Evolutionary conservation across 1,139 yeast genomes (phyloP).

Genomic region (Hyphopichia khmerensis): DNA sequence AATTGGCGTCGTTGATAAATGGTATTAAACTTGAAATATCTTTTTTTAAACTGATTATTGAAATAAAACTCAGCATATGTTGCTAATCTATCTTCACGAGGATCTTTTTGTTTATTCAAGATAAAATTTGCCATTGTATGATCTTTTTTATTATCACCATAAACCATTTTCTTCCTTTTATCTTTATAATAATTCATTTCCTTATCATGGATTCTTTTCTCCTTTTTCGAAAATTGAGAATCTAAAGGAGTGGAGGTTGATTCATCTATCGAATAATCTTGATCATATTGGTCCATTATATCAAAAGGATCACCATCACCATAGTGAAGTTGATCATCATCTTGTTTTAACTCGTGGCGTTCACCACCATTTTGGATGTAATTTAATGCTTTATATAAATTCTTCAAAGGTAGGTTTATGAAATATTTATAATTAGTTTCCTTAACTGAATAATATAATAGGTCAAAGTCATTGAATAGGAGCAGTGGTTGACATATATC

Average conservation of each 20-base stretch:
- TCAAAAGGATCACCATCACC: constrained; percentile 34
- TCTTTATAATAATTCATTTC: not conserved
- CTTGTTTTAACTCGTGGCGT: constrained; percentile 15
- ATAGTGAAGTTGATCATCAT: constrained; percentile 15
- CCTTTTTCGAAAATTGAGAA: not conserved
- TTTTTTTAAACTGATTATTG: constrained; percentile 30
- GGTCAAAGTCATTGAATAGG: constrained; percentile 43
- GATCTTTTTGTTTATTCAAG: not conserved
- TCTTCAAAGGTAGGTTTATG: constrained; percentile 44
- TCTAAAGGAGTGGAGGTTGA: not conserved
- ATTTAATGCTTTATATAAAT: constrained; percentile 41
- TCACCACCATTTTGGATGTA: constrained; percentile 32
- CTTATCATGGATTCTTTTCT: not conserved
- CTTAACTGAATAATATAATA: constrained; percentile 40
- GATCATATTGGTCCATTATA: constrained; percentile 25
- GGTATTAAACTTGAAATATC: constrained; percentile 48
- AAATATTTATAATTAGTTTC: constrained; percentile 44
- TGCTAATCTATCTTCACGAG: constrained; percentile 13
- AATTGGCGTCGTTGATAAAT: constrained; percentile 48
- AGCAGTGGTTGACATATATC: constrained; percentile 50
- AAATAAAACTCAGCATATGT: constrained; percentile 36
- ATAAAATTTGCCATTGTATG: not conserved
- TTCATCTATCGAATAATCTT: constrained; percentile 9
- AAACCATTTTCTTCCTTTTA: constrained; percentile 6
- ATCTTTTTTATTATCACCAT: not conserved